Conservation (phyloP, 2,329 filamentous ascomycete species). For the Trichophyton benhamiae region DNA sequence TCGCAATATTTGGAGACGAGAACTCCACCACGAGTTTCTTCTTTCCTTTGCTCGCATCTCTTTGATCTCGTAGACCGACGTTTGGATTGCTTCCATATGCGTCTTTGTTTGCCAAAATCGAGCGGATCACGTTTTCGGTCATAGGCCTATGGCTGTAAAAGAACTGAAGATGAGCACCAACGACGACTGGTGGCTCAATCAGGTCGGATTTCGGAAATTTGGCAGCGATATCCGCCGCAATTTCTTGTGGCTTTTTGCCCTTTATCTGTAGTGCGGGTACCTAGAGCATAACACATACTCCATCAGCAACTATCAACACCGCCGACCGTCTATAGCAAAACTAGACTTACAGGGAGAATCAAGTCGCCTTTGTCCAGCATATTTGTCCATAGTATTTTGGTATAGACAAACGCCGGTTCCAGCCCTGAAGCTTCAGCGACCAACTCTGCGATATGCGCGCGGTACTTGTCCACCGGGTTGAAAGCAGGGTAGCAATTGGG, state of each 20-base stretch:
- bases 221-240: slow-evolving; percentile 43
- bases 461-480: slow-evolving; percentile 37
- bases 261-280: slow-evolving; percentile 37
- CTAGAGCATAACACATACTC: slow-evolving; percentile 15
- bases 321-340: background rate
- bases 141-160: slow-evolving; percentile 51
- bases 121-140: slow-evolving; percentile 45
- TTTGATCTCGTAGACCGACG: slow-evolving; percentile 47
- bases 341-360: slow-evolving; percentile 28
- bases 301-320: background rate
- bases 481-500: slow-evolving; percentile 32
- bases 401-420: slow-evolving; percentile 29
- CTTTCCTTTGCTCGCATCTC: slow-evolving; percentile 42
- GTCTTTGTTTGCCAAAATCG: slow-evolving; percentile 45
- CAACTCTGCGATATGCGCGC: slow-evolving; percentile 34
- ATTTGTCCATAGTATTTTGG: slow-evolving; percentile 33
- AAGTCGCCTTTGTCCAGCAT: slow-evolving; percentile 38
- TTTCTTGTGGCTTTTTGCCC: slow-evolving; percentile 47
- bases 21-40: slow-evolving; percentile 54
- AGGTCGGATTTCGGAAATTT: slow-evolving; percentile 49
- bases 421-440: slow-evolving; percentile 28
- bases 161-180: slow-evolving; percentile 52
- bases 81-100: slow-evolving; percentile 50
- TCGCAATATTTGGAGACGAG: slow-evolving; percentile 55
- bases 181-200: slow-evolving; percentile 42